These are phyloP conservation scores for Blastomyces emzantsi DNA, from an alignment of 2,329 filamentous ascomycete genomes.

Conservation along the genomic window DNA sequence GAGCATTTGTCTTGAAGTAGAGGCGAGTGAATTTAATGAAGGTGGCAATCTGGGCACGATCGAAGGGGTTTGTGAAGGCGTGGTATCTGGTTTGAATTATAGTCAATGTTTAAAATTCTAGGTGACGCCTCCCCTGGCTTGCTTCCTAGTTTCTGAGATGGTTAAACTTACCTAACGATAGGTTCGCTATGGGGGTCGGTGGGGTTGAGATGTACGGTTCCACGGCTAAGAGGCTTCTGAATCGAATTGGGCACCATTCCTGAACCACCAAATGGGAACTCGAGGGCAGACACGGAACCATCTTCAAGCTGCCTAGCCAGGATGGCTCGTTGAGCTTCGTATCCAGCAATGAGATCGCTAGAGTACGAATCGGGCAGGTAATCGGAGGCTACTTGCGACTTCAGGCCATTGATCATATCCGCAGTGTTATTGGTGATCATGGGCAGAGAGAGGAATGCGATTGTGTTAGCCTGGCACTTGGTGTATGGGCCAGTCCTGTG, in stretches of 20 bases:
- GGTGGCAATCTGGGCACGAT: slow-evolving; percentile 14
- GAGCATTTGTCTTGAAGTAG: slow-evolving; percentile 10
- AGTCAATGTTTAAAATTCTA: not conserved
- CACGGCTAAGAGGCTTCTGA: slow-evolving; percentile 20
- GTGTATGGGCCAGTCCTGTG: slow-evolving; percentile 18
- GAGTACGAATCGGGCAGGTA: slow-evolving; percentile 12
- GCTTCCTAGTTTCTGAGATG: not conserved
- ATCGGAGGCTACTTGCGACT: not conserved
- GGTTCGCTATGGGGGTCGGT: slow-evolving; percentile 14
- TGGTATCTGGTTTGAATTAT: slow-evolving; percentile 2
- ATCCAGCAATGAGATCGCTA: slow-evolving; percentile 17
- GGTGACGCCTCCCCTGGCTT: not conserved
- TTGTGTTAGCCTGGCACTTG: slow-evolving; percentile 16
- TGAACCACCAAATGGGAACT: slow-evolving; percentile 17
- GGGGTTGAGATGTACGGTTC: slow-evolving; percentile 18
- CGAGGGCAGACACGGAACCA: slow-evolving; percentile 18
- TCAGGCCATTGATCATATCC: slow-evolving; percentile 10
- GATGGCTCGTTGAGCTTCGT: slow-evolving; percentile 17
- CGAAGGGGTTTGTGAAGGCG: slow-evolving; percentile 16
- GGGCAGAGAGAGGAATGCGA: slow-evolving; percentile 17
- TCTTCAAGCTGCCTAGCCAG: slow-evolving; percentile 13
- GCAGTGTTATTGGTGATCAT: slow-evolving; percentile 12
- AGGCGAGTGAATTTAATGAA: slow-evolving; percentile 15
- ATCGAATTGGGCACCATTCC: slow-evolving; percentile 17
- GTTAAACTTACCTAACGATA: slow-evolving; percentile 13